A percentile compares a stretch with the other conserved stretches of the same genome.
Conservation (phyloP, 805 yeast species). For the Sugiyamaella lignohabitans region DNA sequence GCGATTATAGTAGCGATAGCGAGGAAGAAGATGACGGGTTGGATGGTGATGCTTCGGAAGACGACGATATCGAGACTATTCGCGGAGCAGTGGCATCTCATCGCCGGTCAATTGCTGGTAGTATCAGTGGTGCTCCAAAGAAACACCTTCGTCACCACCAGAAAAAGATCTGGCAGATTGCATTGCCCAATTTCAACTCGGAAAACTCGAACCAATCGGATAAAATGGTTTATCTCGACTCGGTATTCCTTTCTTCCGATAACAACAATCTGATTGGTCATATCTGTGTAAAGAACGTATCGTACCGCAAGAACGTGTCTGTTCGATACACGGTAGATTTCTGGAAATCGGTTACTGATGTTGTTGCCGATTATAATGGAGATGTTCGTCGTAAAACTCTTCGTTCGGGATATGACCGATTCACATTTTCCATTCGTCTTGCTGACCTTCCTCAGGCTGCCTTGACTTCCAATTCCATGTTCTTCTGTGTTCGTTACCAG, state of each 20-base stretch:
- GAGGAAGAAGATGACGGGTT: conserved; percentile 7
- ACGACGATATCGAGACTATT: conserved; percentile 27
- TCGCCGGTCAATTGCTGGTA: too few relatives aligned
- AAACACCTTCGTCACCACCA: not conserved
- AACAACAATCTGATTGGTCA: conserved; percentile 59
- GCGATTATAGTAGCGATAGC: not conserved
- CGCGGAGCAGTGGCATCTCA: conserved; percentile 4
- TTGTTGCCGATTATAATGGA: conserved; percentile 53
- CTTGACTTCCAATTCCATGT: conserved; percentile 30
- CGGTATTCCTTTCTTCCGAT: conserved; percentile 52
- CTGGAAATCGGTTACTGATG: conserved; percentile 72
- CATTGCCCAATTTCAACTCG: conserved; percentile 29
- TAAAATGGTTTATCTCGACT: conserved; percentile 55
- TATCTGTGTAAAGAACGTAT: conserved; percentile 69
- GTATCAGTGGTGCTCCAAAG: not conserved
- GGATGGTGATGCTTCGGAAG: conserved; percentile 22
- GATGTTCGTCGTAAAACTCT: conserved; percentile 37
- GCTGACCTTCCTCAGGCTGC: conserved; percentile 28
- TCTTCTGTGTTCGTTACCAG: conserved; percentile 53
- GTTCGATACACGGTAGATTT: conserved; percentile 69
- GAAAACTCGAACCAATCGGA: conserved; percentile 16
- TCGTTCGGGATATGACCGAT: conserved; percentile 48
- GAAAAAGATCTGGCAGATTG: conserved; percentile 26
- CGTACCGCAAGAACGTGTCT: conserved; percentile 60
- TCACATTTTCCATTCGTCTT: conserved; percentile 52